Conservation (phyloP, 139 green algal species). For the Pycnococcus provasolii region DNA sequence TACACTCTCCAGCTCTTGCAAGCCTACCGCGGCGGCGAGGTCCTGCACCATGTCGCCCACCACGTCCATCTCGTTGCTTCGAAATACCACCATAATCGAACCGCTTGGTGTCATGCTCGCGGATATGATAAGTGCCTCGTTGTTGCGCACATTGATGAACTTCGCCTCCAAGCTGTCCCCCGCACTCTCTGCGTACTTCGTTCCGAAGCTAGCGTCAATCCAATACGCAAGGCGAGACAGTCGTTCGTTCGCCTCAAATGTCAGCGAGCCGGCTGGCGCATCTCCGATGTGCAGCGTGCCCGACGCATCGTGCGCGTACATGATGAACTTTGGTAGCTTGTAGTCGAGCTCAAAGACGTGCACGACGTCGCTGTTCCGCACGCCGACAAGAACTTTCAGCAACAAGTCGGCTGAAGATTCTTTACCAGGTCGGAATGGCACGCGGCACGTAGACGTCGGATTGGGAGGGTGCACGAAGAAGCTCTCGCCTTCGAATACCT, state of each 20-base stretch:
- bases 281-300: slow-evolving; percentile 5
- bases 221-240: slow-evolving; percentile 39
- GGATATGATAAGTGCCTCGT: not conserved
- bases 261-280: too few species aligned
- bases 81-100: slow-evolving; percentile 35
- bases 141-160: not conserved
- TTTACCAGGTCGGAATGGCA: not conserved
- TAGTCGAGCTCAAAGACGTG: slow-evolving; percentile 61
- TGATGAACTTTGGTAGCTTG: slow-evolving; percentile 57
- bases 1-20: slow-evolving; percentile 39
- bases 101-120: not conserved
- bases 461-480: slow-evolving; percentile 19
- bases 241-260: slow-evolving; percentile 23
- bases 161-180: slow-evolving; percentile 10
- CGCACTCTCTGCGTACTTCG: too few species aligned
- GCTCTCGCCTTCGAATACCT: slow-evolving; percentile 38
- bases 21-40: slow-evolving; percentile 36
- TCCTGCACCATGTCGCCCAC: slow-evolving; percentile 57
- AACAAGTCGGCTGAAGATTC: not conserved
- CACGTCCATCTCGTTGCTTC: slow-evolving; percentile 53
- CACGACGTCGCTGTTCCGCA: slow-evolving; percentile 29
- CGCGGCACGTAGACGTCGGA: not conserved
- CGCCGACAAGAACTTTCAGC: slow-evolving; percentile 35
- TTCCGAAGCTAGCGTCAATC: slow-evolving; percentile 27
- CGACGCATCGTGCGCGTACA: slow-evolving; percentile 45